Conservation (phyloP, 1,139 yeast genomes). For the Suhomyces chickasaworum region DNA sequence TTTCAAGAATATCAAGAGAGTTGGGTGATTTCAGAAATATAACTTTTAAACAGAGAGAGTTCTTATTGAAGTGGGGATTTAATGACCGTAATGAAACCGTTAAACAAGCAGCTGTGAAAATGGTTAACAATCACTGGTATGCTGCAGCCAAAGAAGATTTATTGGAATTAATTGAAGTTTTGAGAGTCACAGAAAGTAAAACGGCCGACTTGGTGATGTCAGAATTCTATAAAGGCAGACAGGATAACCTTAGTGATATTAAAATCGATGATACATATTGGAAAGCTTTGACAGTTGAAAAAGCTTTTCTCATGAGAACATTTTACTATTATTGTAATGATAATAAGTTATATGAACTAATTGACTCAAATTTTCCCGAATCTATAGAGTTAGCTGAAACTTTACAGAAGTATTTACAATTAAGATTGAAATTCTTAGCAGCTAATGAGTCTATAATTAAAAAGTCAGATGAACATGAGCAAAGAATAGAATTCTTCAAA, state of each 20-base stretch:
- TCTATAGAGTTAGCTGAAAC: slow-evolving; percentile 69
- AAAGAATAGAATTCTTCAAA: slow-evolving; percentile 17
- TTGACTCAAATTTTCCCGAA: slow-evolving; percentile 81
- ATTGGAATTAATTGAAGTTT: slow-evolving; percentile 65
- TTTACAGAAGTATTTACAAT: slow-evolving; percentile 53
- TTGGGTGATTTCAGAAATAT: slow-evolving; percentile 68
- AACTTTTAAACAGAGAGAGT: slow-evolving; percentile 62
- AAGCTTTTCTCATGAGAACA: slow-evolving; percentile 69
- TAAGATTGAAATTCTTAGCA: slow-evolving; percentile 41
- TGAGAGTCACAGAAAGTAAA: slow-evolving; percentile 66
- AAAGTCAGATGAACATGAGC: slow-evolving; percentile 15
- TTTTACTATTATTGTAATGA: slow-evolving; percentile 66
- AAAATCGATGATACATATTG: slow-evolving; percentile 64
- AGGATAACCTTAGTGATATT: slow-evolving; percentile 61
- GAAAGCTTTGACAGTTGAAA: slow-evolving; percentile 72
- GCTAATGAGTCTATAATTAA: slow-evolving; percentile 29
- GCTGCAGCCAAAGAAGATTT: slow-evolving; percentile 69
- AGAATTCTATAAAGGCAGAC: slow-evolving; percentile 60
- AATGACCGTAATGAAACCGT: slow-evolving; percentile 82
- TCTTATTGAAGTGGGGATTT: slow-evolving; percentile 78
- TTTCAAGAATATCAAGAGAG: slow-evolving; percentile 65
- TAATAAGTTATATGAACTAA: slow-evolving; percentile 52
- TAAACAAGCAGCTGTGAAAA: slow-evolving; percentile 65
- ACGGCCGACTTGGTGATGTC: slow-evolving; percentile 69
- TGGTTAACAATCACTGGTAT: slow-evolving; percentile 77